Base-by-base conservation (phyloP, 495 filamentous ascomycete species). In the Xylaria bambusicola region DNA sequence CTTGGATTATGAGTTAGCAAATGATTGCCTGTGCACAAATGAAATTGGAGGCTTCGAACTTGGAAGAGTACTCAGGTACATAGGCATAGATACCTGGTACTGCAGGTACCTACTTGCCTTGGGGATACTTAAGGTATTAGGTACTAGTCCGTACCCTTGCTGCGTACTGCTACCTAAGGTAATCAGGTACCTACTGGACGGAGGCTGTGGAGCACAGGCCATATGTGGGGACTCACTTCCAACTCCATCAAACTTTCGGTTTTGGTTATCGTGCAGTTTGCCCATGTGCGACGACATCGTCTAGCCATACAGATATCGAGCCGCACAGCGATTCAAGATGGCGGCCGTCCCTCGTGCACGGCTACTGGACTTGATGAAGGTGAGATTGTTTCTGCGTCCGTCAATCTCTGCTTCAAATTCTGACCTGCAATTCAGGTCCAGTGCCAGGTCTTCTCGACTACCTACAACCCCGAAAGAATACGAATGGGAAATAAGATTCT, bases 401-500 rank as follows among this genome's bases (percentile, higher is more conserved):
- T 10, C 5, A 33, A 33, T 5, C 29, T 5, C 26, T 17, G 26
- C 17, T 18, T 63, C 27, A 5, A 18, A 3, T 18, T 23, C 41
- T 45, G 12, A 60, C 29, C 38, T 40, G n/a, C 40, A 1, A 17
- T 13, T 35, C 36, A 97, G 93, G 83, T 84, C 63, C 91, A 91
- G 86, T 95, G 89, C 79, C 85, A 86, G 71, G 86, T 98, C 73
- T 98, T 98, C 81, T 86, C 84, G 47, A 86, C 86, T 24, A 96
- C 89, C 46, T 97, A 85, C 81, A 98, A 98, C 75, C 94, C 94
- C 12, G 78, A 87, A 26, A 75, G 86, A 59, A 71, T 88, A 55
- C 88, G 94, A 62, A 82, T 88, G 42, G 94, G 94, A 61, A 96
- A 91, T 77, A 93, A 92, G 69, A 78, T 97, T 64, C 79, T 98